Evolutionary conservation across 1,284 basidiomycete genomes (phyloP).

Genomic region (Megacollybia platyphylla): DNA sequence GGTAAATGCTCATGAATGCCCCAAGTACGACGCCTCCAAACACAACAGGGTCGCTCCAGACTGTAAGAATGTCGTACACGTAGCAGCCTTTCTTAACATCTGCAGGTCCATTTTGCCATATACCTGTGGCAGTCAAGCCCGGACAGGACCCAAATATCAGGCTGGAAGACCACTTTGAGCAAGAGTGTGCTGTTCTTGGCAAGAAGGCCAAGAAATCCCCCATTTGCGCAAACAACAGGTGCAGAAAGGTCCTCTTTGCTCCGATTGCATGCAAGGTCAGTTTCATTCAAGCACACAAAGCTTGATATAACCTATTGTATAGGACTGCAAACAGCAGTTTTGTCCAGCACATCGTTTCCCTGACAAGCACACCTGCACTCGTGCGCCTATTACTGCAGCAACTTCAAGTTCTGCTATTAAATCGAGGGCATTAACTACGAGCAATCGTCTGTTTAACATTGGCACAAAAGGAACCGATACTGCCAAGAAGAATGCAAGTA

Average conservation of each 20-base stretch:
- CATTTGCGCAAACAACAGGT: constrained; percentile 45
- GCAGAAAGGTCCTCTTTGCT: constrained; percentile 58
- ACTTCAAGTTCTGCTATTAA: constrained; percentile 2
- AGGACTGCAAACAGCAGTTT: constrained; percentile 61
- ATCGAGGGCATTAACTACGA: constrained; percentile 9
- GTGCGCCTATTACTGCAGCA: constrained; percentile 9
- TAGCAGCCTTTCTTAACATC: neutral
- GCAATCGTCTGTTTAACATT: constrained; percentile 15
- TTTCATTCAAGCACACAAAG: constrained; percentile 7
- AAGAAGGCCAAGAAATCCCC: constrained; percentile 40
- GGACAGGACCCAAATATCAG: constrained; percentile 62
- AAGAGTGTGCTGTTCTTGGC: constrained; percentile 55
- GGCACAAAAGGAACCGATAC: constrained; percentile 21
- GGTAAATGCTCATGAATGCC: constrained; percentile 50
- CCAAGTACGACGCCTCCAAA: constrained; percentile 56
- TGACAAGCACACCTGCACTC: constrained; percentile 44
- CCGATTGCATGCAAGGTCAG: constrained; percentile 63
- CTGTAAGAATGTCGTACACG: constrained; percentile 29
- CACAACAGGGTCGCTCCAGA: constrained; percentile 61
- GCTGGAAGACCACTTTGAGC: constrained; percentile 59
- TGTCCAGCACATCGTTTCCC: constrained; percentile 68
- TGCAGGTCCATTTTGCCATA: constrained; percentile 59
- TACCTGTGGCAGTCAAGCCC: constrained; percentile 54
- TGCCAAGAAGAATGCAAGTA: constrained; percentile 20
- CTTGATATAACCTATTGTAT: neutral